Evolutionary conservation across 2,329 filamentous ascomycete species (phyloP).

Genomic region (Exophiala lecanii-corni): DNA sequence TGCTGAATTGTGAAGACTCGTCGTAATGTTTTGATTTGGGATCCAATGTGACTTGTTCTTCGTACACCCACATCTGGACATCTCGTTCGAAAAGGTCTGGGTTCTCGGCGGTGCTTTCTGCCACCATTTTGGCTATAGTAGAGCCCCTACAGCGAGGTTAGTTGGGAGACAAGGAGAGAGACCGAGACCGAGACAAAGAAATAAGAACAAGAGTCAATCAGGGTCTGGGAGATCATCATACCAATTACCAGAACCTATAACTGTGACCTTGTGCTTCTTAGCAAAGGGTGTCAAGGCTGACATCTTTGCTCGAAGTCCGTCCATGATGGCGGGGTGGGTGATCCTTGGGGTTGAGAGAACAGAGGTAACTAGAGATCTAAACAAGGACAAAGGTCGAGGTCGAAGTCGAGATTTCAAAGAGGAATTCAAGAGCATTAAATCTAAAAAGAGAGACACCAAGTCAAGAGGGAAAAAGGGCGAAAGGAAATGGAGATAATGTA

Average conservation of each 20-base stretch:
- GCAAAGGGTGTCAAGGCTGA: constrained; percentile 47
- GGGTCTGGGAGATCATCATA: too few species aligned
- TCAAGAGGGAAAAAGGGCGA: not conserved
- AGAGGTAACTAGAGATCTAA: too few species aligned
- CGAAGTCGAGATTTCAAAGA: too few species aligned
- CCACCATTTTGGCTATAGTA: constrained; percentile 93
- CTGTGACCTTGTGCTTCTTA: constrained; percentile 85
- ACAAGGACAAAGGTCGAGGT: too few species aligned
- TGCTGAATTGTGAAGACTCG: constrained; percentile 50
- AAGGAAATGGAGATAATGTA: constrained; percentile 1
- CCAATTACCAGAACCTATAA: constrained; percentile 97
- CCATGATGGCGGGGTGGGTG: constrained; percentile 13
- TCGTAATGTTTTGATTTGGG: constrained; percentile 71
- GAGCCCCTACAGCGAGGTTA: constrained; percentile 65
- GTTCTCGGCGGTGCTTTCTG: constrained; percentile 80
- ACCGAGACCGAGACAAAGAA: not conserved
- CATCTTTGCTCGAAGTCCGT: constrained; percentile 35
- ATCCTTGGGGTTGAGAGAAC: constrained; percentile 2
- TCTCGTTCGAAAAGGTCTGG: constrained; percentile 77
- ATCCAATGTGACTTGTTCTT: constrained; percentile 77
- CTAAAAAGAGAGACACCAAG: not conserved
- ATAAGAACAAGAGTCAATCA: too few species aligned
- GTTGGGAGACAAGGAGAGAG: not conserved
- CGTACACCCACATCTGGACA: constrained; percentile 99
- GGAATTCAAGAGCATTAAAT: constrained; percentile 18